Evolutionary conservation across 805 yeast species (phyloP).

Genomic region (Tetrapisispora nanseiensis): DNA sequence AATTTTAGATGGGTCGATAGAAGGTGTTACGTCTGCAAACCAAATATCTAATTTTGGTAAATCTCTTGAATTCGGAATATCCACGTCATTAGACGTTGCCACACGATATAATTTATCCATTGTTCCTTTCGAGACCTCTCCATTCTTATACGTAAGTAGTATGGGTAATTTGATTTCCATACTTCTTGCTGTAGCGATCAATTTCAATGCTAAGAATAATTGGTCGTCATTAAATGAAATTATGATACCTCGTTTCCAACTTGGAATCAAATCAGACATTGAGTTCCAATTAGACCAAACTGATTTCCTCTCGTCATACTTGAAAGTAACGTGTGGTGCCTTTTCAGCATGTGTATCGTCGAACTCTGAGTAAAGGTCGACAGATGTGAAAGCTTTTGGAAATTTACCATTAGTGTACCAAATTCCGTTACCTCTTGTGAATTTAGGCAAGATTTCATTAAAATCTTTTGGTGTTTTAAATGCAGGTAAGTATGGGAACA

Average conservation of each 20-base stretch:
- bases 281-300: constrained; percentile 14
- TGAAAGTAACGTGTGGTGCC: not conserved
- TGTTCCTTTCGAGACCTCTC: constrained; percentile 27
- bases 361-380: not conserved
- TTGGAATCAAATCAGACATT: constrained; percentile 7
- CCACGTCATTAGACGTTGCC: constrained; percentile 18
- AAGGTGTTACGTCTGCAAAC: constrained; percentile 30
- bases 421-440: constrained; percentile 9
- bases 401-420: constrained; percentile 7
- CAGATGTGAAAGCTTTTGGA: constrained; percentile 4
- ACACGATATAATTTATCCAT: constrained; percentile 28
- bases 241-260: constrained; percentile 15
- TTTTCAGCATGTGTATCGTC: not conserved
- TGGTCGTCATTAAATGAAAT: constrained; percentile 21
- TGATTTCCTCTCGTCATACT: constrained; percentile 8
- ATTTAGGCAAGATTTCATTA: constrained; percentile 10
- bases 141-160: constrained; percentile 32
- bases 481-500: constrained; percentile 15
- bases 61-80: not conserved
- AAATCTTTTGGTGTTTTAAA: constrained; percentile 7
- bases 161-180: constrained; percentile 32
- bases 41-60: constrained; percentile 13
- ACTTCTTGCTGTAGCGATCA: constrained; percentile 36
- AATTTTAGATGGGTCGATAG: constrained; percentile 13
- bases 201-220: constrained; percentile 20